Evolutionary conservation across 495 filamentous ascomycete species (phyloP).

Genomic region (Beverwykella pulmonaria): DNA sequence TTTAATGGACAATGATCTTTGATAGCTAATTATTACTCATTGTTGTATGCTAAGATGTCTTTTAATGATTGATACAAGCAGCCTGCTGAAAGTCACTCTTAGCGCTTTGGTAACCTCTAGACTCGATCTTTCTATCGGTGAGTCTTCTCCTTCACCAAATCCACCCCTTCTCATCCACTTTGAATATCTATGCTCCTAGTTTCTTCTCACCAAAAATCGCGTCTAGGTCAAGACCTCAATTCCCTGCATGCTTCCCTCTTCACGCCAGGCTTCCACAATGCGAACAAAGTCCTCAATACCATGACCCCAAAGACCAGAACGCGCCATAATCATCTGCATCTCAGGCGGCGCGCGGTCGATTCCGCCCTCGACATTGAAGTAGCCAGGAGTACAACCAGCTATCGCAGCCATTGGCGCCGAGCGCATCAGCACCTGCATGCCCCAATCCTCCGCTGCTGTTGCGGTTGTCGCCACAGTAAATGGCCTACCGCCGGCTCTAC

Average conservation of each 20-base stretch:
- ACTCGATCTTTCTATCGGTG: too few relatives aligned
- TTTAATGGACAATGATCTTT: too few relatives aligned
- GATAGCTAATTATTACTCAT: too few relatives aligned
- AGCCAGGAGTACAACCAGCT: conserved; percentile 59
- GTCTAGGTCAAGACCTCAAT: conserved; percentile 29
- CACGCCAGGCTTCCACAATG: conserved; percentile 38
- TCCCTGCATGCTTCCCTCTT: conserved; percentile 37
- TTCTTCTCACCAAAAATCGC: background rate
- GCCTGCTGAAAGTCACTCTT: too few relatives aligned
- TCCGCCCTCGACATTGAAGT: conserved; percentile 57
- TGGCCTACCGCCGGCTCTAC: conserved; percentile 34
- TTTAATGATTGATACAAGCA: too few relatives aligned
- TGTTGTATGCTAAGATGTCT: too few relatives aligned
- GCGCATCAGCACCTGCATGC: conserved; percentile 46
- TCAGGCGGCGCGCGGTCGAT: conserved; percentile 35
- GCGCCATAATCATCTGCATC: conserved; percentile 33
- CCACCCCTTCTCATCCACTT: too few relatives aligned
- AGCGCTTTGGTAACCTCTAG: too few relatives aligned
- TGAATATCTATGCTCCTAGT: too few relatives aligned
- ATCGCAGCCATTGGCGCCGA: conserved; percentile 48
- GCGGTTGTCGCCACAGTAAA: conserved; percentile 50
- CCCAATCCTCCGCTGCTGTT: conserved; percentile 54
- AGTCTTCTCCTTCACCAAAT: too few relatives aligned
- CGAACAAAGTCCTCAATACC: conserved; percentile 34
- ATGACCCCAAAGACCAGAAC: conserved; percentile 34